Conservation (phyloP, 2,329 filamentous ascomycete genomes). For the Aureobasidium vineae region DNA sequence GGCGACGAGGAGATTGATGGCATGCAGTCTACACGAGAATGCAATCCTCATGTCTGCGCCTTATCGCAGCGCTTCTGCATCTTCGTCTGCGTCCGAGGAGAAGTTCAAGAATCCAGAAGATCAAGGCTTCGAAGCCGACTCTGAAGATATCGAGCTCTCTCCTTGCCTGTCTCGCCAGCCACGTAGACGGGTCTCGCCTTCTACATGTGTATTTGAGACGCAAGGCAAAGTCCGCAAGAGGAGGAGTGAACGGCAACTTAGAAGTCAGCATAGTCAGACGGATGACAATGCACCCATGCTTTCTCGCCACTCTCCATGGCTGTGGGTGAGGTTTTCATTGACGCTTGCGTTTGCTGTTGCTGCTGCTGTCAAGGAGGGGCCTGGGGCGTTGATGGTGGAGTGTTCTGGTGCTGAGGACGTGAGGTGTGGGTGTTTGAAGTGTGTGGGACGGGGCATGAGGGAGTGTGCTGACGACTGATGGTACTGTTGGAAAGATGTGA, state of each 20-base stretch:
- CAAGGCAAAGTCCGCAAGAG: not conserved
- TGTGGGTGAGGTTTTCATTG: constrained; percentile 52
- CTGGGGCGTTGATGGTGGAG: constrained; percentile 38
- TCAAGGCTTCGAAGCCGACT: not conserved
- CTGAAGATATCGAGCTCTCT: not conserved
- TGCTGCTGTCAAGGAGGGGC: constrained; percentile 49
- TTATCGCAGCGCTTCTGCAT: not conserved
- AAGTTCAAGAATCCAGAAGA: not conserved
- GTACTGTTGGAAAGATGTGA: too few species aligned
- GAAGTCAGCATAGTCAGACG: not conserved
- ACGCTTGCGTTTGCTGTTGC: constrained; percentile 50
- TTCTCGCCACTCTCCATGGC: constrained; percentile 37
- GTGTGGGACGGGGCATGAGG: not conserved
- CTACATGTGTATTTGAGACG: not conserved
- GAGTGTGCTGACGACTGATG: not conserved
- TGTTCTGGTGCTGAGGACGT: not conserved
- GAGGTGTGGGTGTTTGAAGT: not conserved
- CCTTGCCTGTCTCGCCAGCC: not conserved
- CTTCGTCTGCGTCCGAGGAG: not conserved
- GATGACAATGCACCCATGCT: constrained; percentile 5
- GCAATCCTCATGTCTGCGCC: constrained; percentile 1
- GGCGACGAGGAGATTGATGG: constrained; percentile 38
- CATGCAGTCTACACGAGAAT: constrained; percentile 25
- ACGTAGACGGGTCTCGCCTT: not conserved
- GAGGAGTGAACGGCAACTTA: not conserved